Evolutionary conservation across 1,284 basidiomycete genomes (phyloP), one percentile per base, ranked within the genome.

Genomic region (Melampsora larici-populina): DNA sequence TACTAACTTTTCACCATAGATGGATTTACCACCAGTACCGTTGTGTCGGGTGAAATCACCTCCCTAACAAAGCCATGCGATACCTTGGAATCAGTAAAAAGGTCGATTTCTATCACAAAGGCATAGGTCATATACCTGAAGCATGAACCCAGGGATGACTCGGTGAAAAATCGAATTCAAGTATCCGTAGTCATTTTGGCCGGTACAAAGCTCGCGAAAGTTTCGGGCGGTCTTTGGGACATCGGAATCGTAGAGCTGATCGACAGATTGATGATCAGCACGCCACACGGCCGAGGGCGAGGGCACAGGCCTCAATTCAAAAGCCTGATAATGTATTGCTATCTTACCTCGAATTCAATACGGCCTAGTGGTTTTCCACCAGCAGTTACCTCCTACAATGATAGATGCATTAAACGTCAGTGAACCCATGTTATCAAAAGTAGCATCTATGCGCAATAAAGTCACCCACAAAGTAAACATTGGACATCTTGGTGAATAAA

Each of bases 41-140:
- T 84, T 81, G 51, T 82, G 82, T 11, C 76, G 72, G 66, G 82
- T 82, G 78, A 83, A 84, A 79, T 84, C 83, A 73, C 83, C 83
- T 49, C 80, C 80, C 71, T 81, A 79, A 63, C 78, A 78, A 69
- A 70, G 78, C 43, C 74, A 79, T 62, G 48, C 13, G 0, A 46
- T 18, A 62, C 5, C 51, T 55, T 24, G 51, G 51, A 55, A 21
- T 18, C 17, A 55, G 36, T 9, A 36, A 36, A 36, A 3, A 36
- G 36, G 36, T 9, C 5, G 9, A 36, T 36, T 21, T 29, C 15
- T 18, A 66, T 21, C 5, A n/a, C 3, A 66, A 3, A 24, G 43
- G 6, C 33, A 11, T 29, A 68, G 66, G 17, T 21, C 11, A 78
- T 55, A 51, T n/a, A 40, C 70, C 40, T 65, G 70, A 40, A 66